These are phyloP conservation scores for Hypoxylon lienhwacheense DNA, from an alignment of 495 filamentous ascomycete species.

Conservation along the genomic window DNA sequence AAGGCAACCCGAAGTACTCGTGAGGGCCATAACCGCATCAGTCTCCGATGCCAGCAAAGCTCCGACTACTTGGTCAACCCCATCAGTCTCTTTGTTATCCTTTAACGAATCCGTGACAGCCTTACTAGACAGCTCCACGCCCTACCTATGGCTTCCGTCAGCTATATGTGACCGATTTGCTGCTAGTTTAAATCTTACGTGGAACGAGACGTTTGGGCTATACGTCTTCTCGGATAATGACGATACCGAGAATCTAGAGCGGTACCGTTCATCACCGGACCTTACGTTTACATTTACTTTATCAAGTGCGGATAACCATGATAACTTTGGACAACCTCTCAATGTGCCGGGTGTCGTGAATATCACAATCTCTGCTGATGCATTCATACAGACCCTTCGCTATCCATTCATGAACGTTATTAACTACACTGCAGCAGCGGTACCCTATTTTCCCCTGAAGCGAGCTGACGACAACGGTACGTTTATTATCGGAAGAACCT, in stretches of 20 bases:
- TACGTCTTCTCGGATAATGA: constrained; percentile 42
- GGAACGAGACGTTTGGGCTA: constrained; percentile 52
- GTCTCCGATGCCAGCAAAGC: constrained; percentile 45
- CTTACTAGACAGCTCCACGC: constrained; percentile 67
- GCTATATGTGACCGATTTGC: constrained; percentile 66
- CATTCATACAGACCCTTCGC: constrained; percentile 62
- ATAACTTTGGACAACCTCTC: constrained; percentile 47
- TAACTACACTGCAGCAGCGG: constrained; percentile 45
- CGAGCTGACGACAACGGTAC: constrained; percentile 54
- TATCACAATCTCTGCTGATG: constrained; percentile 63
- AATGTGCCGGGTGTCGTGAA: constrained; percentile 55
- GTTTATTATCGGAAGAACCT: constrained; percentile 66
- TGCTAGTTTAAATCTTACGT: constrained; percentile 58
- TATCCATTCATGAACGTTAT: constrained; percentile 58
- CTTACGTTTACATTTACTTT: constrained; percentile 64
- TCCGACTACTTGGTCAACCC: constrained; percentile 46
- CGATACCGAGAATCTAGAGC: constrained; percentile 33
- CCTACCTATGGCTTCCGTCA: constrained; percentile 67
- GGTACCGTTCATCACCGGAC: constrained; percentile 47
- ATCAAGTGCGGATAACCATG: constrained; percentile 51
- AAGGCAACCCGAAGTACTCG: constrained; percentile 53
- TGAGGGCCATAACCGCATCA: constrained; percentile 58
- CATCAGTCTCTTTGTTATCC: constrained; percentile 42
- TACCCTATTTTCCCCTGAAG: constrained; percentile 66
- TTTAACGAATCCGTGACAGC: constrained; percentile 54